Evolutionary conservation across 805 yeast genomes (phyloP).

Genomic region (Nakazawaea laoshanensis): DNA sequence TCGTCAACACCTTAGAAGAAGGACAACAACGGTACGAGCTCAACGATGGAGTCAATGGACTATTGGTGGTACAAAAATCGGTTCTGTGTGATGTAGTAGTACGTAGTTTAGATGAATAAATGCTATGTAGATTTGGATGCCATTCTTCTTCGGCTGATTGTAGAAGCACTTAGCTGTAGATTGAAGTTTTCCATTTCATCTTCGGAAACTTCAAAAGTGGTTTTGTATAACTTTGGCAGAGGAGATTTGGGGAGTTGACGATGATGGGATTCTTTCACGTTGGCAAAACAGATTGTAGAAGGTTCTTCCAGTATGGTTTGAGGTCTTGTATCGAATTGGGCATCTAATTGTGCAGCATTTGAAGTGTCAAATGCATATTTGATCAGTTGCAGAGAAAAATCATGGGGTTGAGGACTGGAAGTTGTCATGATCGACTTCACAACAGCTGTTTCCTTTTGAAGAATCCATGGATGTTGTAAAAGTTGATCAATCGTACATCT

Average conservation of each 20-base stretch:
- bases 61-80: conserved; percentile 14
- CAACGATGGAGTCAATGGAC: conserved; percentile 64
- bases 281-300: no score
- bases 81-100: conserved; percentile 14
- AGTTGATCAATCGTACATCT: conserved; percentile 65
- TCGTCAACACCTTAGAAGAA: conserved; percentile 35
- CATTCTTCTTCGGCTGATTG: conserved; percentile 45
- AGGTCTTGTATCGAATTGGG: no score
- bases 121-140: no score
- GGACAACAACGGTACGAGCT: conserved; percentile 42
- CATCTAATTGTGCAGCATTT: conserved; percentile 11
- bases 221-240: no score
- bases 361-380: conserved; percentile 27
- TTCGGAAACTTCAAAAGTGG: conserved; percentile 10
- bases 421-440: no score
- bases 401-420: no score
- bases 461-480: conserved; percentile 63
- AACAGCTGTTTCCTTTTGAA: no score
- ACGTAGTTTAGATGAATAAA: conserved; percentile 7
- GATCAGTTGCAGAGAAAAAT: conserved; percentile 31
- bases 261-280: no score
- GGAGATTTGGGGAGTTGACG: no score
- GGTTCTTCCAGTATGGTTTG: no score
- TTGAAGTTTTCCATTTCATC: conserved; percentile 27
- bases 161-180: conserved; percentile 55